These are phyloP conservation scores for Hirschioporus abietinus DNA, from an alignment of 768 basidiomycete species.

Conservation along the genomic window DNA sequence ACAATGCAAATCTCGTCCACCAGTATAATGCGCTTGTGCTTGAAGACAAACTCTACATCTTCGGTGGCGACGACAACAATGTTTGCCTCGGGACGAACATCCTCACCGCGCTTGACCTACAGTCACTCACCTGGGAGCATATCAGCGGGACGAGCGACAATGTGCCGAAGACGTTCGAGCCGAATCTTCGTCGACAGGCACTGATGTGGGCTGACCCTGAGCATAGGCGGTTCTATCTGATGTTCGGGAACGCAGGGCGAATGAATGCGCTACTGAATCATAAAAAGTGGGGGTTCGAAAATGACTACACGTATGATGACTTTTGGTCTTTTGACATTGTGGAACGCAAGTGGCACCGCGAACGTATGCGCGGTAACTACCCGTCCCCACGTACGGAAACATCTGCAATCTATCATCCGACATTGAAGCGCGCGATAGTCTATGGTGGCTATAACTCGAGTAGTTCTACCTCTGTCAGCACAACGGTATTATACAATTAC, in stretches of 20 bases:
- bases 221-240: constrained; percentile 26
- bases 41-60: constrained; percentile 31
- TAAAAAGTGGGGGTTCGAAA: constrained; percentile 20
- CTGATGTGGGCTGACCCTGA: constrained; percentile 29
- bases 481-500: constrained; percentile 20
- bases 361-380: constrained; percentile 28
- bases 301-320: constrained; percentile 26
- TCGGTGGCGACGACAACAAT: constrained; percentile 28
- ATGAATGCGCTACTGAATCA: constrained; percentile 20
- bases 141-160: constrained; percentile 17
- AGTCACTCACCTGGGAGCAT: constrained; percentile 27
- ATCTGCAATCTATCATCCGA: constrained; percentile 23
- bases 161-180: constrained; percentile 20
- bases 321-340: constrained; percentile 33
- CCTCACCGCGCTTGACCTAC: constrained; percentile 33
- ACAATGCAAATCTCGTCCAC: constrained; percentile 4
- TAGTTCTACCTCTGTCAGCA: constrained; percentile 12
- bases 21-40: constrained; percentile 18
- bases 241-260: constrained; percentile 33
- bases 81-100: constrained; percentile 31
- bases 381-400: constrained; percentile 29
- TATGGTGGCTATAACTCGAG: constrained; percentile 37
- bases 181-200: constrained; percentile 30
- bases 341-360: constrained; percentile 25
- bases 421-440: constrained; percentile 29